Base-by-base conservation (phyloP, 2,329 filamentous ascomycete species). In the Venturia oleaginea region DNA sequence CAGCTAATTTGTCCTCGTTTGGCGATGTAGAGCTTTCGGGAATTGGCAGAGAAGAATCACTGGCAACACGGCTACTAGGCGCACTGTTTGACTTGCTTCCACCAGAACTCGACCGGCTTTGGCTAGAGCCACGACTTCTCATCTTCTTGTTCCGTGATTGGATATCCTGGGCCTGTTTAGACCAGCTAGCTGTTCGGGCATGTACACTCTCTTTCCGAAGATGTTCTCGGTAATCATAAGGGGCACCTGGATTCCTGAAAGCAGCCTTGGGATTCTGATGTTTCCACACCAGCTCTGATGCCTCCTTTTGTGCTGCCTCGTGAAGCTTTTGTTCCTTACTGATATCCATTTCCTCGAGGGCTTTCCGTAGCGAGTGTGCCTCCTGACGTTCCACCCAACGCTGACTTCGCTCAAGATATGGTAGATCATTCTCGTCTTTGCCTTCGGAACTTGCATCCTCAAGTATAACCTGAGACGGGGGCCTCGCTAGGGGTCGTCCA, bases 301-400 rank as follows among this genome's bases (percentile, higher is more conserved):
- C 90, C 73, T 93, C 90, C 66, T 91, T 80, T 66, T 90, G 85
- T 37, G 90, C 90, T 48, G 87, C 87, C 15, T 84, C 78, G 72
- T 90, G 88, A 60, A 92, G 73, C 55, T 83, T 83, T 65, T 79
- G 74, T 65, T 88, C 86, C 24, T 87, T 85, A 2, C 85, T 81
- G 34, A 89, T 67, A 65, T 89, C 84, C 82, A 92, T 84, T 69
- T 90, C 86, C 68, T 91, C 84, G 80, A 92, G 85, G 13, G 89
- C 89, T 66, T 86, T 82, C 22, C 87, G 83, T 66, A 92, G 75
- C 24, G 88, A 88, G 42, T 82, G 81, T 4, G 85, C 87, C 74
- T 92, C 89, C 71, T 91, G 88, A 73, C 89, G 90, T 73, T 92
- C 89, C 84, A 90, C 89, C 87, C 88, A 91, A 69, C 89, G 80